Evolutionary conservation across 176 grass and related monocot genomes (phyloP).

Genomic region (Eleusine indica): DNA sequence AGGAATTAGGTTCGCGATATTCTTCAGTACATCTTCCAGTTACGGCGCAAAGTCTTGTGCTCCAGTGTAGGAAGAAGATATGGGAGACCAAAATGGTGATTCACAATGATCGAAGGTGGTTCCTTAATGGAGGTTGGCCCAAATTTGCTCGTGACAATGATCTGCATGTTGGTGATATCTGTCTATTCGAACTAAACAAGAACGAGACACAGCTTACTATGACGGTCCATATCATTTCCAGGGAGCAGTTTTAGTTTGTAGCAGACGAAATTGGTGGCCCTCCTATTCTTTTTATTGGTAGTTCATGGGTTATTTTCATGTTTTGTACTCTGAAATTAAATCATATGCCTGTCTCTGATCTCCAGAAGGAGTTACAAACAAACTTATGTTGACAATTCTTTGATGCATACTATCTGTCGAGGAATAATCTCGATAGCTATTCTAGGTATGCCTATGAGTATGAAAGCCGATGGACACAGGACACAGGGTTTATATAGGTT

Average conservation of each 20-base stretch:
- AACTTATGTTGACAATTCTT: too few species aligned
- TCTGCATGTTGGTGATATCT: conserved; percentile 47
- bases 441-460: too few species aligned
- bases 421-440: too few species aligned
- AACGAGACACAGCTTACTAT: conserved; percentile 27
- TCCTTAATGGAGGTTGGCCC: conserved; percentile 22
- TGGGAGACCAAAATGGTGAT: conserved; percentile 19
- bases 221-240: conserved; percentile 42
- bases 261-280: background rate
- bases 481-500: too few species aligned
- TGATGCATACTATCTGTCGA: background rate
- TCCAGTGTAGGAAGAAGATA: background rate
- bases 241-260: conserved; percentile 8
- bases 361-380: too few species aligned
- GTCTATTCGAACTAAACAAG: conserved; percentile 51
- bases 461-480: too few species aligned
- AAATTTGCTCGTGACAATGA: conserved; percentile 47
- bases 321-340: conserved; percentile 8
- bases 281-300: background rate
- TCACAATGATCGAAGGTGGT: background rate
- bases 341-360: background rate
- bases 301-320: background rate
- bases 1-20: conserved; percentile 40
- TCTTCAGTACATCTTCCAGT: conserved; percentile 27
- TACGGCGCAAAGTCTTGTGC: conserved; percentile 1